Conservation (phyloP, 1,284 basidiomycete species). For the Heterobasidion irregulare region DNA sequence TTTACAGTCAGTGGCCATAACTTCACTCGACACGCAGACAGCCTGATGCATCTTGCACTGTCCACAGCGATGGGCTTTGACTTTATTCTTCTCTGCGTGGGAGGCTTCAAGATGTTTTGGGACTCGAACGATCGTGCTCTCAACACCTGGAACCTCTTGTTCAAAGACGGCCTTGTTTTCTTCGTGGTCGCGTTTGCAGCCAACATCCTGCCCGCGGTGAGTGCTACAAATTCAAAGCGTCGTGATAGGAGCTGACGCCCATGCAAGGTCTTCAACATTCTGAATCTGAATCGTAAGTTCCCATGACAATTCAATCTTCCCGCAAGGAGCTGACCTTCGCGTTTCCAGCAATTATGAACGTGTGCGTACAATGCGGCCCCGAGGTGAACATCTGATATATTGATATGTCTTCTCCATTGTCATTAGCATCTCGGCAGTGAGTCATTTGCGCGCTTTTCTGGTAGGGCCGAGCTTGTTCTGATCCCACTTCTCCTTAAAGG, state of each 20-base stretch:
- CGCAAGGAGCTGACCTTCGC: neutral
- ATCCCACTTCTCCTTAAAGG: conserved; percentile 16
- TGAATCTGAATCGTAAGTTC: conserved; percentile 51
- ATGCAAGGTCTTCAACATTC: conserved; percentile 38
- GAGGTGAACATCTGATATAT: neutral
- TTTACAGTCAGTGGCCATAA: conserved; percentile 44
- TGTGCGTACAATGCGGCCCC: conserved; percentile 33
- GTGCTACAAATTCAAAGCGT: conserved; percentile 12
- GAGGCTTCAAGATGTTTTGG: conserved; percentile 36
- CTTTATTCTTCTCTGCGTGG: conserved; percentile 31
- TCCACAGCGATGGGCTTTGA: conserved; percentile 59
- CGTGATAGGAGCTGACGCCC: neutral
- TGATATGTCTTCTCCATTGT: neutral
- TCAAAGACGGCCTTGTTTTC: conserved; percentile 63
- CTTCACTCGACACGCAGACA: no score
- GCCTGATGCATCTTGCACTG: neutral
- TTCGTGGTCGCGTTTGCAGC: conserved; percentile 56
- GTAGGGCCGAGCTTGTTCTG: neutral
- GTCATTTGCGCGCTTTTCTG: conserved; percentile 3
- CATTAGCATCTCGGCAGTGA: conserved; percentile 16
- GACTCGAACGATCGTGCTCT: conserved; percentile 37
- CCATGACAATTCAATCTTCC: neutral
- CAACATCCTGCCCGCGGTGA: conserved; percentile 60
- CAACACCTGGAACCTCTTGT: conserved; percentile 54
- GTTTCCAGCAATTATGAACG: conserved; percentile 49